Base-by-base conservation (phyloP, 2,329 filamentous ascomycete genomes). In the Berkeleyomyces basicola region DNA sequence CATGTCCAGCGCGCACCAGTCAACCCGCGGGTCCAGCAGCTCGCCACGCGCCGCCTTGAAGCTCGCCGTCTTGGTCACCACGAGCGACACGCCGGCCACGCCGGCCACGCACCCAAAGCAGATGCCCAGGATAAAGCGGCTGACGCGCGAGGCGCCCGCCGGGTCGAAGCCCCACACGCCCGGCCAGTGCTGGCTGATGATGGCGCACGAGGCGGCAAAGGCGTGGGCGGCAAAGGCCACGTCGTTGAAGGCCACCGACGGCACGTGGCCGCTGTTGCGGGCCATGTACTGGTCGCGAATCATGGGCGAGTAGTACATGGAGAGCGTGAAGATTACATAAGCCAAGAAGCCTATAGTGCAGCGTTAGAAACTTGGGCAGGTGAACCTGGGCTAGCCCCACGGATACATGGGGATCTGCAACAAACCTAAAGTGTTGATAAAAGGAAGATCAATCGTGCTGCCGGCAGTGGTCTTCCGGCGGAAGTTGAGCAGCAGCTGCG, bases 221-320 rank as follows among this genome's bases (percentile, higher is more conserved):
- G 87, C 92, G 74, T 97, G 91, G 2, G 83, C 76, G 14, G 91
- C 90, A 72, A 97, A 97, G 11, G 84, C 82, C 64, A 97, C 80
- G 74, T 99, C 93, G 74, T 97, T 97, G 74, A 89, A 82, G 62
- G 87, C 83, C 39, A 96, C 91, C 0, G 91, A 93, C 2, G 92
- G 90, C 51, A 86, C 82, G 6, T 88, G 84, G 3, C 85, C 83
- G 55, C 80, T 73, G 72, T 97, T 83, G 65, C 93, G 84, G 16
- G 81, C 79, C 31, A 90, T 90, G 76, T 99, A 99, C 72, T 97
- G 88, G 43, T 76, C 72, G 61, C 88, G 86, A 63, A 97, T 86
- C 11, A 82, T 74, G 1, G 88, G 79, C 16, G 90, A 95, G 74
- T 84, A 95, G 67, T 92, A 83, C 69, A 97, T 88, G 1, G 83